Evolutionary conservation across 768 basidiomycete genomes (phyloP).

Genomic region (Gautieria morchelliformis): DNA sequence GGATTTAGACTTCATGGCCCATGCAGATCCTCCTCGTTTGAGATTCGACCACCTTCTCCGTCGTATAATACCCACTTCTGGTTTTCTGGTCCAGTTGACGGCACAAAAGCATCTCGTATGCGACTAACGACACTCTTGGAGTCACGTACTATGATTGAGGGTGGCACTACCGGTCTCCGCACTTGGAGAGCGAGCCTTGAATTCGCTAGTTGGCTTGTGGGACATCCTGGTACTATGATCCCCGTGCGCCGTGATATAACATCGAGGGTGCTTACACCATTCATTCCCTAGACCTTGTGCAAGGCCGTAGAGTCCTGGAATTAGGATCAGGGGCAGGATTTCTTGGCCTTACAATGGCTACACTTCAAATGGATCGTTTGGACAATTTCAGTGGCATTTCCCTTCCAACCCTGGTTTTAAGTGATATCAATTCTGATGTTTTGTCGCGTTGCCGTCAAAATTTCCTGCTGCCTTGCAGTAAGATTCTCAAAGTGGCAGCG

Average conservation of each 20-base stretch:
- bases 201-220: slow-evolving; percentile 51
- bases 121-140: slow-evolving; percentile 55
- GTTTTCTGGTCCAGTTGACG: slow-evolving; percentile 17
- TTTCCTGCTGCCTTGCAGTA: slow-evolving; percentile 57
- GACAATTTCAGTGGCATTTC: slow-evolving; percentile 1
- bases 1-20: slow-evolving; percentile 11
- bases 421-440: slow-evolving; percentile 58
- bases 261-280: not conserved
- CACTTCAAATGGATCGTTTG: slow-evolving; percentile 35
- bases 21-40: slow-evolving; percentile 11
- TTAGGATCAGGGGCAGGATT: slow-evolving; percentile 74
- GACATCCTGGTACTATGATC: slow-evolving; percentile 39
- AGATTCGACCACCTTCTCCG: slow-evolving; percentile 28
- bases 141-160: slow-evolving; percentile 63
- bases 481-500: slow-evolving; percentile 19
- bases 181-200: slow-evolving; percentile 72
- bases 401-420: slow-evolving; percentile 35
- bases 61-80: slow-evolving; percentile 67
- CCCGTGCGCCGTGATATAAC: not conserved
- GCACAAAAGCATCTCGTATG: not conserved
- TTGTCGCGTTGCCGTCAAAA: slow-evolving; percentile 53
- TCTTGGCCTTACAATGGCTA: slow-evolving; percentile 52
- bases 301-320: slow-evolving; percentile 47
- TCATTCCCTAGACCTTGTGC: slow-evolving; percentile 30
- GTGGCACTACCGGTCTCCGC: slow-evolving; percentile 69